Conservation (phyloP, 371 early-diverging fungal genomes). For the Rhizopus delemar region DNA sequence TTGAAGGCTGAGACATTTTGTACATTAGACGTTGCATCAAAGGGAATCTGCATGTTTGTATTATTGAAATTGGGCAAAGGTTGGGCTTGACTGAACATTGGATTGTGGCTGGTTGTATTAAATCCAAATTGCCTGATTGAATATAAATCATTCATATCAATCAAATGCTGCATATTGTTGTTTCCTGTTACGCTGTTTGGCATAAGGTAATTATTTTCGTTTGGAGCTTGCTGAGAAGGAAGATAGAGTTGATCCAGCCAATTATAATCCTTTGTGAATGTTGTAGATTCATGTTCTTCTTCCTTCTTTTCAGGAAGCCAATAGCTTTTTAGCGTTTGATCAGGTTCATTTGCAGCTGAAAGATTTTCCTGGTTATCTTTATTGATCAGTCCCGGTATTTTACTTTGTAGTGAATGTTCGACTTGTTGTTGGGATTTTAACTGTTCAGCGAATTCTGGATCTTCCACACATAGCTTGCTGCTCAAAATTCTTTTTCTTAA, state of each 20-base stretch:
- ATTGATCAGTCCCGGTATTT: neutral
- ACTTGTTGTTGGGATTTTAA: neutral
- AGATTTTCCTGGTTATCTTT: neutral
- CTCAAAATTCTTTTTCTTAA: slow-evolving; percentile 13
- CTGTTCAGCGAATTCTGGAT: slow-evolving; percentile 8
- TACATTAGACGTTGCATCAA: neutral
- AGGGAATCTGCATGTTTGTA: neutral
- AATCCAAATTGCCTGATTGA: slow-evolving; percentile 26
- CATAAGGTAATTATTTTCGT: neutral
- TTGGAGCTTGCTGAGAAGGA: slow-evolving; percentile 4
- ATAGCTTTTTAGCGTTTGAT: neutral
- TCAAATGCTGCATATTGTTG: neutral
- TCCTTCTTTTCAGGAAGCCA: too few species aligned
- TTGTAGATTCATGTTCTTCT: neutral
- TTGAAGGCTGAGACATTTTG: too few species aligned
- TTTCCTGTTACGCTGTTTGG: neutral
- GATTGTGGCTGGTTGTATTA: neutral
- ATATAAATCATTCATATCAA: slow-evolving; percentile 2
- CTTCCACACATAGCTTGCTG: slow-evolving; percentile 9
- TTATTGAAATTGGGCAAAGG: neutral
- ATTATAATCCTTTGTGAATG: neutral
- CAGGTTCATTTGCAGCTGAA: neutral
- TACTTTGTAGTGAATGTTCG: neutral
- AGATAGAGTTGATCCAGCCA: slow-evolving; percentile 20
- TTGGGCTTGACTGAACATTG: neutral